Evolutionary conservation across 1,284 basidiomycete genomes (phyloP).

Genomic region (Agroathelia rolfsii): DNA sequence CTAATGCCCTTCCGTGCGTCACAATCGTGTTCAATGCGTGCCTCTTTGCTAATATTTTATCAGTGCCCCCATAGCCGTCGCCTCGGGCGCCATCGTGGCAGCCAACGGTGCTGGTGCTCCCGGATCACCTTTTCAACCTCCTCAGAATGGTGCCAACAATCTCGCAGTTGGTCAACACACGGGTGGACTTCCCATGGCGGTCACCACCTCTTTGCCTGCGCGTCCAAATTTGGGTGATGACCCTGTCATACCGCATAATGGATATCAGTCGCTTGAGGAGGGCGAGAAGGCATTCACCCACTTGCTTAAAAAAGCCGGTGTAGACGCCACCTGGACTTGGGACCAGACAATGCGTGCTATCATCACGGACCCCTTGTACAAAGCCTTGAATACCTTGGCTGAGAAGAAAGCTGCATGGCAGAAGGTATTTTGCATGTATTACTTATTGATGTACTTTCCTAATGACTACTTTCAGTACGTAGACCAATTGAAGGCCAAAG

Average conservation of each 20-base stretch:
- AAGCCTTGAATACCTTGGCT: constrained; percentile 84
- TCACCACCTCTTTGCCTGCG: constrained; percentile 53
- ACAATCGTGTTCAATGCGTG: too few relatives aligned
- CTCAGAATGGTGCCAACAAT: constrained; percentile 36
- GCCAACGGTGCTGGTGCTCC: constrained; percentile 30
- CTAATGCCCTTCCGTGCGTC: constrained; percentile 2
- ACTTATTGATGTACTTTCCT: constrained; percentile 10
- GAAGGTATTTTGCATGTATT: constrained; percentile 44
- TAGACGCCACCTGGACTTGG: constrained; percentile 94
- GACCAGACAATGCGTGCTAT: constrained; percentile 96
- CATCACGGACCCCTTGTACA: constrained; percentile 96
- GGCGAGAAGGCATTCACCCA: constrained; percentile 92
- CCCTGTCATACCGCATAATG: constrained; percentile 79
- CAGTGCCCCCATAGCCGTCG: constrained; percentile 6
- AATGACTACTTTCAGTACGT: constrained; percentile 46
- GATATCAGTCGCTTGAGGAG: constrained; percentile 78
- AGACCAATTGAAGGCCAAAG: constrained; percentile 49
- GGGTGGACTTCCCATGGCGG: constrained; percentile 44
- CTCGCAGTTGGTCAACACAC: constrained; percentile 40
- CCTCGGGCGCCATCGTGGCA: constrained; percentile 27
- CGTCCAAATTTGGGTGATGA: constrained; percentile 76
- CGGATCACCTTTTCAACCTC: constrained; percentile 29
- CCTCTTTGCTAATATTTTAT: background rate
- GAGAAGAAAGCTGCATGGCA: constrained; percentile 93
- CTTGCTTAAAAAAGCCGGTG: constrained; percentile 78